Evolutionary conservation across 1,284 basidiomycete species (phyloP), one percentile per base, ranked within the genome.

Genomic region (Sphaerobolus stellatus): DNA sequence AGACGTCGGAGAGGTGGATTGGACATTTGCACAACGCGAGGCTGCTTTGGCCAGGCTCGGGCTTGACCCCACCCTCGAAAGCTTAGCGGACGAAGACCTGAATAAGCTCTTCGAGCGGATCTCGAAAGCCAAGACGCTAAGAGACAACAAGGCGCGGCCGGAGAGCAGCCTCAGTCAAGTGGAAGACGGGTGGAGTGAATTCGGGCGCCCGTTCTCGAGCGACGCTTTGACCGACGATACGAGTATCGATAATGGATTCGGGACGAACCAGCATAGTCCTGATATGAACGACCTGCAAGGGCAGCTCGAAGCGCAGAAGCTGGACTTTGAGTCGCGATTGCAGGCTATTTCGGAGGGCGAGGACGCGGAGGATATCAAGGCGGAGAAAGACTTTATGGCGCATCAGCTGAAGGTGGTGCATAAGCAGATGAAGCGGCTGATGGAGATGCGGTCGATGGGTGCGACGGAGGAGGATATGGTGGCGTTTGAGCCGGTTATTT

Each of bases 71-170:
- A 82, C 90, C 16, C 77, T 98, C 28, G 92, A 97, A 67, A 91
- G 88, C 64, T 79, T 98, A 27, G 91, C 91, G 0, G 94, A 98
- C 68, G 89, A 92, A 53, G 94, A 98, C 67, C 76, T 98, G 50
- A 95, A 96, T 75, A 92, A 90, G 66, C 77, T 98, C 16, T 98
- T 89, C 69, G 92, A 97, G 71, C 88, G 89, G 71, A 91, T 94
- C 69, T 86, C 93, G 31, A 93, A 92, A 67, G 92, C 96, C 49
- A 92, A 96, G 71, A 92, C 87, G 8, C 80, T 92, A 75, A 86
- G 93, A 9, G 89, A 90, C 61, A 83, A 88, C 61, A 81, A 83
- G 59, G 76, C 77, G 44, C 80, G 91, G 7, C 90, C 91, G 2
- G 91, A 94, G 64, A 92, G 90, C 63, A 88, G 91, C 65, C 79